Evolutionary conservation across 2,329 filamentous ascomycete species (phyloP).

Genomic region (Allantophomopsis cytisporea): DNA sequence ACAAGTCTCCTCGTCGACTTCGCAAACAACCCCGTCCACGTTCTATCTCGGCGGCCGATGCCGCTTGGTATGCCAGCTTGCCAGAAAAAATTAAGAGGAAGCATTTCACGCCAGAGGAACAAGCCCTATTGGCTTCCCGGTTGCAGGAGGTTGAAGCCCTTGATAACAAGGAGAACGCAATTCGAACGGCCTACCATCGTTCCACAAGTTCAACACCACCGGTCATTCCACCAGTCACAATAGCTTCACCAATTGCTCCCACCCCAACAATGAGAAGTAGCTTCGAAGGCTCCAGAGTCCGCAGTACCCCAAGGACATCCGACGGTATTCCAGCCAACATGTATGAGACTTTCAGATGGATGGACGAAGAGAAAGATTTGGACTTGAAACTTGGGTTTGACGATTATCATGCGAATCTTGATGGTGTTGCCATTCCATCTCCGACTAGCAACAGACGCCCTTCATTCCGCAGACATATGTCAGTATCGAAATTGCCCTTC

Average conservation of each 20-base stretch:
- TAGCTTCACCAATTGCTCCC: constrained; percentile 13
- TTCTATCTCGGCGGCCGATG: constrained; percentile 36
- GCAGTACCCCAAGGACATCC: constrained; percentile 11
- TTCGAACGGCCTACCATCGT: constrained; percentile 32
- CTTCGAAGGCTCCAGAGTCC: neutral
- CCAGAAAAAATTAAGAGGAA: constrained; percentile 61
- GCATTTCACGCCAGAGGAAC: constrained; percentile 61
- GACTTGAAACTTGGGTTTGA: constrained; percentile 54
- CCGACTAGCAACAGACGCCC: constrained; percentile 33
- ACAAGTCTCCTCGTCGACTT: constrained; percentile 11
- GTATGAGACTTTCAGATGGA: constrained; percentile 58
- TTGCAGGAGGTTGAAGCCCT: constrained; percentile 36
- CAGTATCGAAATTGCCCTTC: constrained; percentile 53
- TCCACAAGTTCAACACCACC: constrained; percentile 19
- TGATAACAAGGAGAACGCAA: constrained; percentile 43
- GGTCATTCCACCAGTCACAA: constrained; percentile 8
- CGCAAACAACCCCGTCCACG: constrained; percentile 15
- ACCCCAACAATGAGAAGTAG: constrained; percentile 1
- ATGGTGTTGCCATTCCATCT: constrained; percentile 31
- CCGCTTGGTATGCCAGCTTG: constrained; percentile 54
- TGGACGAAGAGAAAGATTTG: constrained; percentile 59
- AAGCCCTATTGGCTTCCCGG: constrained; percentile 41
- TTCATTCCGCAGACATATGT: constrained; percentile 59
- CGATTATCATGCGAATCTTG: constrained; percentile 54
- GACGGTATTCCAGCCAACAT: constrained; percentile 21